These are phyloP conservation scores for Pisolithus tinctorius DNA, from an alignment of 768 basidiomycete species.

Conservation along the genomic window DNA sequence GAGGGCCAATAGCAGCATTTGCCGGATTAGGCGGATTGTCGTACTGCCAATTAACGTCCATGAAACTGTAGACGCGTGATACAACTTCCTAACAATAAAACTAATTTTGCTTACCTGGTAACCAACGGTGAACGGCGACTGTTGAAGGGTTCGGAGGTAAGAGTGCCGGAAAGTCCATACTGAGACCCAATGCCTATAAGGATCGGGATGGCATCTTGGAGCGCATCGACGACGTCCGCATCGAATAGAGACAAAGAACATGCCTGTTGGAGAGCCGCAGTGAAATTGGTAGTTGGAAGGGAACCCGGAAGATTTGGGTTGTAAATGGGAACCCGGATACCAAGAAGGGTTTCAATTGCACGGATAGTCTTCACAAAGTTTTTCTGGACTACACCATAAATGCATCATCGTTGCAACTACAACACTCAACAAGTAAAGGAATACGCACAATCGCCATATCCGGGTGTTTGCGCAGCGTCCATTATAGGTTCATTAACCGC, in stretches of 20 bases:
- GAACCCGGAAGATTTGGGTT: conserved; percentile 4
- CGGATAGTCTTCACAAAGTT: conserved; percentile 66
- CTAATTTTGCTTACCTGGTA: conserved; percentile 29
- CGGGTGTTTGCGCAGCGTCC: conserved; percentile 62
- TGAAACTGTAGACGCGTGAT: conserved; percentile 44
- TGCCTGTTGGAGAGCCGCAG: conserved; percentile 25
- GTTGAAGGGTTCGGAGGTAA: conserved; percentile 17
- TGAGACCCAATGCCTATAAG: conserved; percentile 23
- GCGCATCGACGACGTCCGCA: conserved; percentile 24
- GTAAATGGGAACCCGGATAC: conserved; percentile 34
- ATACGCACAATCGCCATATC: conserved; percentile 59
- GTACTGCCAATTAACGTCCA: conserved; percentile 76
- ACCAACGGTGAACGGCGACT: conserved; percentile 22
- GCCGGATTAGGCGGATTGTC: conserved; percentile 67
- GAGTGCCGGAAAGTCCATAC: conserved; percentile 14
- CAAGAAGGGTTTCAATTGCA: conserved; percentile 54
- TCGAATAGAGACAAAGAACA: conserved; percentile 17
- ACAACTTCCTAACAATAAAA: background rate
- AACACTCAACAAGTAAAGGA: background rate
- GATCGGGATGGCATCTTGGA: conserved; percentile 32
- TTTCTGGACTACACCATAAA: conserved; percentile 47
- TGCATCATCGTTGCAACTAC: background rate
- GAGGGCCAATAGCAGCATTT: conserved; percentile 60
- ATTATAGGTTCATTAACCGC: conserved; percentile 76
- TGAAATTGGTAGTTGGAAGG: conserved; percentile 28